A percentile compares a stretch with the other conserved stretches of the same genome.
Conservation (phyloP, 352 stramenopile genomes). For the Globisporangium radiosum region DNA sequence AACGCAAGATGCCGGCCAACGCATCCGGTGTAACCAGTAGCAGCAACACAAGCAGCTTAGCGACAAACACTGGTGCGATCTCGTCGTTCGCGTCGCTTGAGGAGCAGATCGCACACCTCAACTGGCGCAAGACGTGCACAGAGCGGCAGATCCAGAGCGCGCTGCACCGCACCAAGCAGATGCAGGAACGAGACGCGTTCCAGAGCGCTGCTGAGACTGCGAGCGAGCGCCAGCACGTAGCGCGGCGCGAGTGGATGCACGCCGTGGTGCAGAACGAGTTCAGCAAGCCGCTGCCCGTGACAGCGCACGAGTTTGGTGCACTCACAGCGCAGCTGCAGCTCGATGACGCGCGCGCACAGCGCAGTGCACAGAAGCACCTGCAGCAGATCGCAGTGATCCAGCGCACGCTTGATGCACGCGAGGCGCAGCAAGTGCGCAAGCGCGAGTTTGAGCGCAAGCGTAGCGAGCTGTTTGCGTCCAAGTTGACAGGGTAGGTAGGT, state of each 20-base stretch:
- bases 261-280: constrained; percentile 44
- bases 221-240: constrained; percentile 27
- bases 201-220: constrained; percentile 38
- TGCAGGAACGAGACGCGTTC: constrained; percentile 58
- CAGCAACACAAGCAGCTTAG: background rate
- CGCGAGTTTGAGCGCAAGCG: constrained; percentile 64
- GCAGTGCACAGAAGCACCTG: too few species aligned
- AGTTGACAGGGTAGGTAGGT: background rate
- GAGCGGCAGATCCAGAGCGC: constrained; percentile 64
- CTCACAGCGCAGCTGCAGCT: too few species aligned
- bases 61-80: constrained; percentile 2
- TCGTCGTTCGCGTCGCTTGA: constrained; percentile 50
- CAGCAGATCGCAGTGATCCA: too few species aligned
- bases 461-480: constrained; percentile 36
- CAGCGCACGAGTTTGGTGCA: too few species aligned
- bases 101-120: constrained; percentile 56
- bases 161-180: constrained; percentile 45
- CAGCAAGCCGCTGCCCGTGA: too few species aligned
- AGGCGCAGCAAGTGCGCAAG: constrained; percentile 33
- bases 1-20: too few species aligned
- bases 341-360: too few species aligned
- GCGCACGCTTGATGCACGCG: constrained; percentile 43
- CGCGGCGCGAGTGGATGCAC: constrained; percentile 38
- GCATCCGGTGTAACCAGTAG: too few species aligned
- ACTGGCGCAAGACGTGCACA: constrained; percentile 72